Percentiles rank a stretch among this genome's conserved stretches.
Conservation (phyloP, 1,284 basidiomycete species). For the Inonotus hispidus region DNA sequence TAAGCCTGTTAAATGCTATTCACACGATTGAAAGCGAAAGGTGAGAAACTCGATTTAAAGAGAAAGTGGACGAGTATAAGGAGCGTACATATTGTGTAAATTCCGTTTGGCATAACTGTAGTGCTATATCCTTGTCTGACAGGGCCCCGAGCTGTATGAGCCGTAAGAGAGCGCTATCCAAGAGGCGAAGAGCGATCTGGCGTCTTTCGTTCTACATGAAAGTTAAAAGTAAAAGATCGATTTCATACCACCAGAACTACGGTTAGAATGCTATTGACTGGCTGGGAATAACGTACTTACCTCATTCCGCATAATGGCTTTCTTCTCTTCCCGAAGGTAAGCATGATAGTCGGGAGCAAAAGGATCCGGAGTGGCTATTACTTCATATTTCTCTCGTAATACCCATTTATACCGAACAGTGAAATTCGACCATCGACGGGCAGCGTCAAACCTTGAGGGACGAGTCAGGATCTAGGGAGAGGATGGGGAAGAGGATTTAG, state of each 20-base stretch:
- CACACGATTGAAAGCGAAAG: background rate
- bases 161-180: background rate
- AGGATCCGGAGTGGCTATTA: conserved; percentile 29
- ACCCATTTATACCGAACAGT: conserved; percentile 72
- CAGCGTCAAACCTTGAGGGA: conserved; percentile 30
- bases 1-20: conserved; percentile 8
- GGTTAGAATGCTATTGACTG: too few species aligned
- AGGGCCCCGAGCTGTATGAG: background rate
- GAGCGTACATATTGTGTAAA: conserved; percentile 9
- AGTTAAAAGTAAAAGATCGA: too few species aligned
- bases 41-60: background rate
- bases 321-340: conserved; percentile 6
- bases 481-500: background rate
- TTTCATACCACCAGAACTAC: too few species aligned
- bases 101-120: conserved; percentile 12
- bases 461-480: conserved; percentile 29
- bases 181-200: background rate
- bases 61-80: background rate
- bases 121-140: conserved; percentile 1
- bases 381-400: conserved; percentile 48
- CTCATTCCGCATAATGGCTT: background rate
- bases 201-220: background rate
- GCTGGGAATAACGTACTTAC: background rate
- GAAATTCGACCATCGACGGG: conserved; percentile 45
- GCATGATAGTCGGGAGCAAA: conserved; percentile 11